Evolutionary conservation across 805 yeast species (phyloP).

Genomic region (Suhomyces tanzawaensis): DNA sequence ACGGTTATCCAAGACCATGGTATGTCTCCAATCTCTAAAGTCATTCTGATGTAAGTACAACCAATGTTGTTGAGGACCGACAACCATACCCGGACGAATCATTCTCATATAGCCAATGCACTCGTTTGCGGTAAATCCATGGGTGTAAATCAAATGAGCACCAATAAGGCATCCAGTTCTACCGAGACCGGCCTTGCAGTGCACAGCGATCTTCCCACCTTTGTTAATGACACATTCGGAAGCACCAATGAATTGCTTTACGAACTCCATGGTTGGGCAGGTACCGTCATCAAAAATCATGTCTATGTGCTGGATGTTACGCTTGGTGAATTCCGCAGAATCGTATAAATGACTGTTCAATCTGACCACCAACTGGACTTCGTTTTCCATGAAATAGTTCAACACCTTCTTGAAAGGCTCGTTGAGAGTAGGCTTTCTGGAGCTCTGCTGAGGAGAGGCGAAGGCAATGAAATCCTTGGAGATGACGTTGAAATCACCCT

Average conservation of each 20-base stretch:
- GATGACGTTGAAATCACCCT: conserved; percentile 90
- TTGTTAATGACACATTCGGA: conserved; percentile 83
- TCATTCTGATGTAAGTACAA: conserved; percentile 92
- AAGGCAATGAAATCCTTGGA: conserved; percentile 95
- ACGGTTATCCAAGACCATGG: conserved; percentile 73
- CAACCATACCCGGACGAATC: conserved; percentile 99
- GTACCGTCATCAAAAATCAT: conserved; percentile 98
- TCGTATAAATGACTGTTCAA: conserved; percentile 91
- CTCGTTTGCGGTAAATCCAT: conserved; percentile 95
- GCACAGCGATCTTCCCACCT: conserved; percentile 97
- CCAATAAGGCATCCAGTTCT: conserved; percentile 98
- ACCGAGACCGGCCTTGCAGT: conserved; percentile 97
- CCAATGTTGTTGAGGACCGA: conserved; percentile 99
- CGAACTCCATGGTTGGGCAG: conserved; percentile 92
- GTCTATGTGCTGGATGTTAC: conserved; percentile 86
- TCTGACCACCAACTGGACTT: conserved; percentile 87
- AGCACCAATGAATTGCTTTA: conserved; percentile 89
- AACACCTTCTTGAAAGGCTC: conserved; percentile 82
- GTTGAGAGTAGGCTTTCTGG: conserved; percentile 49
- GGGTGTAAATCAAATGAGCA: conserved; percentile 92
- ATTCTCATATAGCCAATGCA: conserved; percentile 96
- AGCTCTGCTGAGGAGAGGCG: conserved; percentile 86
- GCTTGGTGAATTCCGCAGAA: conserved; percentile 73
- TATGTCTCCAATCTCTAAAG: conserved; percentile 92
- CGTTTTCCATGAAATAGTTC: conserved; percentile 65